Evolutionary conservation across 2,329 filamentous ascomycete species (phyloP).

Genomic region (Apiospora arundinis): DNA sequence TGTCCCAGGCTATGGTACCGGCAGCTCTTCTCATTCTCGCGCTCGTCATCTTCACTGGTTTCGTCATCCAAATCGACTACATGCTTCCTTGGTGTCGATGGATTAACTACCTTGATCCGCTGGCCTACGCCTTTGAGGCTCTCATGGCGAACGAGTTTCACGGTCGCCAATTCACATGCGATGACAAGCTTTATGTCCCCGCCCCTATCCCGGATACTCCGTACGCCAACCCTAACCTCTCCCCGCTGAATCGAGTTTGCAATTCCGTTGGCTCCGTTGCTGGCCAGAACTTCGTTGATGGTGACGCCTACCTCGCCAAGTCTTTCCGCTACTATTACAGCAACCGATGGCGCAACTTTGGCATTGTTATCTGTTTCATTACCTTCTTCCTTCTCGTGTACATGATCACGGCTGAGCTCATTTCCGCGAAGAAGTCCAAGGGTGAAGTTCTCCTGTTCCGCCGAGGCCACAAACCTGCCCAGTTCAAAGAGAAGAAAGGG

Average conservation of each 20-base stretch:
- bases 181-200: conserved; percentile 47
- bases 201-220: conserved; percentile 35
- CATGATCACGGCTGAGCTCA: conserved; percentile 66
- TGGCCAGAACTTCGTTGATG: conserved; percentile 57
- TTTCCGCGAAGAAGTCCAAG: conserved; percentile 71
- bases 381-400: conserved; percentile 64
- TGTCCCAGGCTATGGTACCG: conserved; percentile 66
- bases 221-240: conserved; percentile 36
- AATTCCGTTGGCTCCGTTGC: conserved; percentile 59
- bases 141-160: conserved; percentile 85
- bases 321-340: conserved; percentile 61
- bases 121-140: conserved; percentile 79
- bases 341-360: conserved; percentile 73
- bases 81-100: conserved; percentile 82
- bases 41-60: conserved; percentile 72
- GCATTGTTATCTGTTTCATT: conserved; percentile 69
- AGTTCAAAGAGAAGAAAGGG: conserved; percentile 63
- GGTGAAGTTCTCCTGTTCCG: conserved; percentile 77
- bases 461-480: conserved; percentile 64
- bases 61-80: conserved; percentile 66
- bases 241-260: conserved; percentile 55
- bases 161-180: conserved; percentile 62
- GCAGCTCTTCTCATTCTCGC: conserved; percentile 65
- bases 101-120: conserved; percentile 79
- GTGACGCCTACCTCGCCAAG: conserved; percentile 60